Percentiles rank a stretch among this genome's conserved stretches.
phyloP scores from a whole-genome alignment of 2,329 filamentous ascomycete species.

The Phaeosphaeriaceae sp. region DNA sequence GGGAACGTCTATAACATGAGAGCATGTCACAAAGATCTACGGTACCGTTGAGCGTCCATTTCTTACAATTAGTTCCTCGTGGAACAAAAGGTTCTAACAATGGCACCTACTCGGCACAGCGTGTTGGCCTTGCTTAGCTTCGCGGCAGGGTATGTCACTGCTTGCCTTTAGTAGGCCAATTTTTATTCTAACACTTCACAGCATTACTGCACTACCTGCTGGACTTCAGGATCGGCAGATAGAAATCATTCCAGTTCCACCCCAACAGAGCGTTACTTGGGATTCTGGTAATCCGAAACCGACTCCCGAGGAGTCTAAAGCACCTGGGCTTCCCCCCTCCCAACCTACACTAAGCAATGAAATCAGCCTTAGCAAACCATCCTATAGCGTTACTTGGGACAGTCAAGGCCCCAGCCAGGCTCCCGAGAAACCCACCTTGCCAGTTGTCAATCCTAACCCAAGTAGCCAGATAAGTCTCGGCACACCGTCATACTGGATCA shows the following conservation, averaged over 20 bases:
- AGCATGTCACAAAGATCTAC: slow-evolving; percentile 8
- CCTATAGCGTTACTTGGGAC: slow-evolving; percentile 10
- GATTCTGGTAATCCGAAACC: slow-evolving; percentile 16
- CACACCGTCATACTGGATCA: slow-evolving; percentile 16
- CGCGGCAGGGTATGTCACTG: slow-evolving; percentile 26
- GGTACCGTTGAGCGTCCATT: slow-evolving; percentile 11
- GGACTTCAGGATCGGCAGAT: slow-evolving; percentile 23
- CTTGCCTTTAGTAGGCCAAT: neutral
- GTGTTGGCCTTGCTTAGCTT: slow-evolving; percentile 36
- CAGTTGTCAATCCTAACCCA: neutral
- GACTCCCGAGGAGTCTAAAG: slow-evolving; percentile 13
- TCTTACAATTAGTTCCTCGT: slow-evolving; percentile 6
- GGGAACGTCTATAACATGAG: slow-evolving; percentile 35
- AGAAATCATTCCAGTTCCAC: slow-evolving; percentile 20
- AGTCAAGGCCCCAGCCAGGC: neutral
- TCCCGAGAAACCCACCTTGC: neutral
- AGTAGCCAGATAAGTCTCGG: slow-evolving; percentile 16
- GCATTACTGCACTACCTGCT: slow-evolving; percentile 29
- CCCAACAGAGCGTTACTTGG: slow-evolving; percentile 25
- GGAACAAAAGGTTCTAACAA: slow-evolving; percentile 12
- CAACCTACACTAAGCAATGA: slow-evolving; percentile 11
- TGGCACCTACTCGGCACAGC: slow-evolving; percentile 32
- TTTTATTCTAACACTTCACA: slow-evolving; percentile 12
- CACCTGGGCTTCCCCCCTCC: slow-evolving; percentile 10
- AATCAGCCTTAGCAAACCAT: slow-evolving; percentile 10